phyloP scores from a whole-genome alignment of 1,284 basidiomycete genomes.

The Stereum hirsutum region DNA sequence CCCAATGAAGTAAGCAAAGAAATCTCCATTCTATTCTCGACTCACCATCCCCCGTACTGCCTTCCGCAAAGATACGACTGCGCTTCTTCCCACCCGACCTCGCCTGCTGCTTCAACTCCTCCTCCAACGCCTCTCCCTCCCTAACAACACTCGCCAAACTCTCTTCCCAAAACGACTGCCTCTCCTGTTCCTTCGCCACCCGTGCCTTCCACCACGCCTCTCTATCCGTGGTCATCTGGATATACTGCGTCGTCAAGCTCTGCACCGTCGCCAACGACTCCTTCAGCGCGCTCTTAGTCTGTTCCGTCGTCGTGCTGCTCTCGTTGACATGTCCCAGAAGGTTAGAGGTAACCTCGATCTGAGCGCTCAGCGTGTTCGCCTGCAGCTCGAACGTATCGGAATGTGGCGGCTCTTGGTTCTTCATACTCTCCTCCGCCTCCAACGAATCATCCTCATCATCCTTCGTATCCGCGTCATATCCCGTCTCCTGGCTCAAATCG shows the following conservation, averaged over 20 bases:
- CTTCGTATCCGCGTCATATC: slow-evolving; percentile 21
- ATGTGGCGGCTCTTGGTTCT: slow-evolving; percentile 50
- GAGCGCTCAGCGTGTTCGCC: slow-evolving; percentile 68
- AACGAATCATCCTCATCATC: slow-evolving; percentile 27
- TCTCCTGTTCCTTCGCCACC: slow-evolving; percentile 61
- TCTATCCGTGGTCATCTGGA: slow-evolving; percentile 69
- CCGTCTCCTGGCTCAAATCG: slow-evolving; percentile 10
- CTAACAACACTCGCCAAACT: slow-evolving; percentile 80
- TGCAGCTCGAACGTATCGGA: slow-evolving; percentile 63
- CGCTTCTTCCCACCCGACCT: too few species aligned
- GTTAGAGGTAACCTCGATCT: slow-evolving; percentile 72
- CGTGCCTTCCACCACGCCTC: slow-evolving; percentile 71
- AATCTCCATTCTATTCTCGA: too few species aligned
- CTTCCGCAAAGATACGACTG: slow-evolving; percentile 45
- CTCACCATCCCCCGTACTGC: too few species aligned
- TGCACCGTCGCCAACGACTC: slow-evolving; percentile 56
- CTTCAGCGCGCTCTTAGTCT: slow-evolving; percentile 50
- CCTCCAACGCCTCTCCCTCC: slow-evolving; percentile 83
- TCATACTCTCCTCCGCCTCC: slow-evolving; percentile 17
- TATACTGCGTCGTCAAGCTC: slow-evolving; percentile 59
- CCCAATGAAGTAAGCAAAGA: too few species aligned
- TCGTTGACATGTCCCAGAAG: slow-evolving; percentile 47
- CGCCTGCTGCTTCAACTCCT: slow-evolving; percentile 60
- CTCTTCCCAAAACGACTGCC: slow-evolving; percentile 86
- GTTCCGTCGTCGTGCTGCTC: slow-evolving; percentile 28